Evolutionary conservation across 306 rosid species (phyloP), one percentile per base, ranked within the genome.

Genomic region (Malus orientalis): DNA sequence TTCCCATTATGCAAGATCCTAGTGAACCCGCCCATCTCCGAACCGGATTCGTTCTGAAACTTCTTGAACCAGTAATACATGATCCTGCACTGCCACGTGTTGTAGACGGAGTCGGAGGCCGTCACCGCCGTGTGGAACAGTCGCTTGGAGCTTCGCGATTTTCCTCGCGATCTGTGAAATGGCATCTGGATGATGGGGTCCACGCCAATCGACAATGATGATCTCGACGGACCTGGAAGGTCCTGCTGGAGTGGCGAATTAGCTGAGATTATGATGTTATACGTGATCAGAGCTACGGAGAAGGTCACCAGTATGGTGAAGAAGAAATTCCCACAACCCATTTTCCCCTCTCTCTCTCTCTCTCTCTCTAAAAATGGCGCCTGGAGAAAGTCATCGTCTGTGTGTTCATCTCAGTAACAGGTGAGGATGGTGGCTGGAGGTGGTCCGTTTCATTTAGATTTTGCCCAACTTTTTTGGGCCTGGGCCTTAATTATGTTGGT

Each of bases 151-250:
- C 63, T 62, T 9, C n/a, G 23, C 23, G 81, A 65, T 47, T 62
- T 71, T 11, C 78, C 30, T 27, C 82, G 70, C 4, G 91, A 81
- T 77, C 78, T 76, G 32, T 72, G 86, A 2, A 84, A 25, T 10
- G 99, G 99, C 99, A 96, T 96, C 97, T 91, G 82, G 79, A 92
- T 92, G 5, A 96, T 8, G 29, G 99, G 98, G 86, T 96, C 98
- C 11, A 90, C 70, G 1, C 76, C 67, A 33, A 90, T 68, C 6
- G 89, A 81, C 2, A 69, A 72, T 16, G 82, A 73, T 8, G 80
- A 69, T 11, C 87, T 84, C 0, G 98, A 88, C 1, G 93, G 99
- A 33, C 98, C 98, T 0, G 98, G 99, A 55, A 96, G 91, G 15
- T 87, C 98, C 70, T 92, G 99, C 79, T 74, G 81, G 53, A 96